phyloP scores from a whole-genome alignment of 352 stramenopile species.

The Phytophthora hybrid region DNA sequence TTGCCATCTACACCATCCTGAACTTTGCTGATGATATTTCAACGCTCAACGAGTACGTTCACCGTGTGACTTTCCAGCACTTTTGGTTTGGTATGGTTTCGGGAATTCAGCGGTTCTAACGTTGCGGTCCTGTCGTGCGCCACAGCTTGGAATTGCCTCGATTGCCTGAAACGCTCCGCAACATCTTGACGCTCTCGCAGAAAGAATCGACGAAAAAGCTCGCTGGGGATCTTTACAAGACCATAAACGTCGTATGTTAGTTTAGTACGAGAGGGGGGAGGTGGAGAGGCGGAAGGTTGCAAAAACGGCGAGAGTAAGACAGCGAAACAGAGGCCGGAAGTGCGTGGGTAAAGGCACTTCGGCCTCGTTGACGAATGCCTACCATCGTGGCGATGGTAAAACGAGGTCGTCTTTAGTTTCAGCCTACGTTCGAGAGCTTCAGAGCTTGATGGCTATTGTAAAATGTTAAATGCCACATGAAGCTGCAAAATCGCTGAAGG shows the following conservation, averaged over 20 bases:
- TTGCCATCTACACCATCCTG: slow-evolving; percentile 78
- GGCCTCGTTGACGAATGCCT: slow-evolving; percentile 26
- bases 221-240: slow-evolving; percentile 69
- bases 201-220: slow-evolving; percentile 81
- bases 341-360: slow-evolving; percentile 11
- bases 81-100: background rate
- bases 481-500: slow-evolving; percentile 24
- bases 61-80: background rate
- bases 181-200: slow-evolving; percentile 63
- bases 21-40: slow-evolving; percentile 68
- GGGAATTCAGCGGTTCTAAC: too few relatives aligned
- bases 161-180: slow-evolving; percentile 65
- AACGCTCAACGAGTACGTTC: slow-evolving; percentile 55
- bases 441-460: slow-evolving; percentile 36
- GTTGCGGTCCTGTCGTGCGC: slow-evolving; percentile 1
- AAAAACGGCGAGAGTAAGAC: slow-evolving; percentile 17
- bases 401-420: slow-evolving; percentile 34
- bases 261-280: slow-evolving; percentile 21
- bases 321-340: slow-evolving; percentile 22
- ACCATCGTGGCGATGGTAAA: slow-evolving; percentile 28
- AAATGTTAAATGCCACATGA: slow-evolving; percentile 44
- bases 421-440: slow-evolving; percentile 36
- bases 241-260: slow-evolving; percentile 65
- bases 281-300: slow-evolving; percentile 16
- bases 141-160: slow-evolving; percentile 61